Conservation (phyloP, 441 rosid genomes). For the Erysimum pusillum region DNA sequence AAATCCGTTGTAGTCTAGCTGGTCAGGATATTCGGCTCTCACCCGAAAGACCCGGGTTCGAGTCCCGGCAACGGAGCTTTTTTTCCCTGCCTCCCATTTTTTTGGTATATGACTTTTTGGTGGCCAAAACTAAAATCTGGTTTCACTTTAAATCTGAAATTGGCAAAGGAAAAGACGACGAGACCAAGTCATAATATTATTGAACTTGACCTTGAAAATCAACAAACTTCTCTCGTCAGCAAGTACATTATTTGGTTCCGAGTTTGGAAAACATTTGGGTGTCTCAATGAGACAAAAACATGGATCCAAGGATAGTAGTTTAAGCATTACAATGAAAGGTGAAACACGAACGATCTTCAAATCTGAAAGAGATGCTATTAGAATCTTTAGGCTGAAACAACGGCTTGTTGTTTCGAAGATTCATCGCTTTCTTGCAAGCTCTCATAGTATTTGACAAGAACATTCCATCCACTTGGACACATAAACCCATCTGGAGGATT, state of each 20-base stretch:
- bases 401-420: conserved; percentile 57
- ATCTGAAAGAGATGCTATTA: conserved; percentile 10
- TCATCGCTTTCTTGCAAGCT: conserved; percentile 78
- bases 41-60: conserved; percentile 97
- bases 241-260: conserved; percentile 25
- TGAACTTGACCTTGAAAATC: not conserved
- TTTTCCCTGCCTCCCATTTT: not conserved
- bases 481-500: conserved; percentile 92
- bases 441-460: conserved; percentile 75
- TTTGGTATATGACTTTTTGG: too few relatives aligned
- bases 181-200: not conserved
- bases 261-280: conserved; percentile 13
- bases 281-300: conserved; percentile 27
- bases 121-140: too few relatives aligned
- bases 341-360: conserved; percentile 21
- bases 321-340: conserved; percentile 24
- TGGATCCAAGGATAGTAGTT: conserved; percentile 13
- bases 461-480: conserved; percentile 92
- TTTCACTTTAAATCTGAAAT: not conserved
- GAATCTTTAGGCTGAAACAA: conserved; percentile 52
- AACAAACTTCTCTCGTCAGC: conserved; percentile 15
- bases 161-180: not conserved
- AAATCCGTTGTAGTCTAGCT: conserved; percentile 90
- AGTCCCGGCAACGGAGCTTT: conserved; percentile 78
- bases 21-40: conserved; percentile 99